phyloP scores from a whole-genome alignment of 1,139 yeast species.

The Pichiaceae sp. region DNA sequence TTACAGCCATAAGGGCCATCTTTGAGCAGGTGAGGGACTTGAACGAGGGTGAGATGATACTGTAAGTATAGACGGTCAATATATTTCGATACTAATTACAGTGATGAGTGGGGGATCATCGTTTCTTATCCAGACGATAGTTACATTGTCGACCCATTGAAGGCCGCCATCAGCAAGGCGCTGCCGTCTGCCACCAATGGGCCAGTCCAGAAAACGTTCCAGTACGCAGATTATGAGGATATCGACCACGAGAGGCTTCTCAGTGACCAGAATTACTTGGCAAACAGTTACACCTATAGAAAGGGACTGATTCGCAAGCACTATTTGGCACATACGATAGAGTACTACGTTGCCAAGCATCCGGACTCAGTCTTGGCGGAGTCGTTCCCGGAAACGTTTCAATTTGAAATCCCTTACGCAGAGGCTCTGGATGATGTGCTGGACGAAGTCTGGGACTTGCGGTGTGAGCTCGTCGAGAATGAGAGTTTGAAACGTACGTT shows the following conservation, averaged over 20 bases:
- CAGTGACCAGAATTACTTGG: slow-evolving; percentile 39
- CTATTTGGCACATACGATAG: slow-evolving; percentile 73
- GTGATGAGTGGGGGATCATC: slow-evolving; percentile 4
- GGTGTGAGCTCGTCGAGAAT: slow-evolving; percentile 62
- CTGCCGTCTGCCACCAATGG: slow-evolving; percentile 12
- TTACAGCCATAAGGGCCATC: slow-evolving; percentile 77
- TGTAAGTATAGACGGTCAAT: slow-evolving; percentile 11
- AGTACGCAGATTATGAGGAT: slow-evolving; percentile 87
- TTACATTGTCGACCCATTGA: slow-evolving; percentile 51
- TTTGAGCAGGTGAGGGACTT: slow-evolving; percentile 48
- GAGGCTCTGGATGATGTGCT: slow-evolving; percentile 90
- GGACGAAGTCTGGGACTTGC: slow-evolving; percentile 83
- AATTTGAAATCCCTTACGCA: slow-evolving; percentile 89
- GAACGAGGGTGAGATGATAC: slow-evolving; percentile 32
- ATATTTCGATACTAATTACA: neutral
- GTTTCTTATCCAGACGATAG: slow-evolving; percentile 24
- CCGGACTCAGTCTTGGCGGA: slow-evolving; percentile 53
- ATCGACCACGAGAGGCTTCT: slow-evolving; percentile 61
- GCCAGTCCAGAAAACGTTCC: slow-evolving; percentile 39
- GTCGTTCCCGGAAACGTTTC: slow-evolving; percentile 70
- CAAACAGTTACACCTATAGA: slow-evolving; percentile 77
- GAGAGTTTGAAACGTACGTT: slow-evolving; percentile 38
- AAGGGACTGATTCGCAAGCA: slow-evolving; percentile 89
- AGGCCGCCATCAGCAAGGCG: slow-evolving; percentile 25
- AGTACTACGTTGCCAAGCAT: slow-evolving; percentile 62